phyloP scores from a whole-genome alignment of 495 filamentous ascomycete species.

The Hypoxylon crocopeplum region DNA sequence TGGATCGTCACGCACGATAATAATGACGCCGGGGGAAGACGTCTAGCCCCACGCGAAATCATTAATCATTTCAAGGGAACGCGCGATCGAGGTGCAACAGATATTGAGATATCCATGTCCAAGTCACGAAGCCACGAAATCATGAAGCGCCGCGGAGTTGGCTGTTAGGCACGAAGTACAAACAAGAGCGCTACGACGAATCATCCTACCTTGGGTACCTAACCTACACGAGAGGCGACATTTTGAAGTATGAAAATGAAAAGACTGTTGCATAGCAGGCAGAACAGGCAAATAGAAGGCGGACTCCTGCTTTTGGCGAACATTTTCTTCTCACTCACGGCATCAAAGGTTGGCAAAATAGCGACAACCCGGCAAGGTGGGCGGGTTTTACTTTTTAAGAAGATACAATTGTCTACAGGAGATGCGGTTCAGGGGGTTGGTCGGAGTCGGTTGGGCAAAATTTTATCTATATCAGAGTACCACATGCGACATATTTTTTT shows the following conservation, averaged over 20 bases:
- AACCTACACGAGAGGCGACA: slow-evolving; percentile 4
- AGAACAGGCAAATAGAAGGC: background rate
- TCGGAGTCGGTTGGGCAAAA: slow-evolving; percentile 37
- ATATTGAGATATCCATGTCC: slow-evolving; percentile 7
- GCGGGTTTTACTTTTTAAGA: slow-evolving; percentile 7
- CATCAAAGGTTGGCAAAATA: slow-evolving; percentile 34
- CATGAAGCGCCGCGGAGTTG: slow-evolving; percentile 29
- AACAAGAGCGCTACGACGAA: slow-evolving; percentile 23
- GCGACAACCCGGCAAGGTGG: slow-evolving; percentile 24
- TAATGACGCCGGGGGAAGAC: slow-evolving; percentile 5
- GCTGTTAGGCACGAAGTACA: slow-evolving; percentile 19
- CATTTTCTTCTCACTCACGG: slow-evolving; percentile 18
- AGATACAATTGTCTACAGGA: slow-evolving; percentile 24
- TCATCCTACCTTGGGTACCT: background rate
- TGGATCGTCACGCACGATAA: slow-evolving; percentile 5
- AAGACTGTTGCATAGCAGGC: slow-evolving; percentile 32
- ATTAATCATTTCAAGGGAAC: background rate
- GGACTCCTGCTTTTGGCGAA: slow-evolving; percentile 18
- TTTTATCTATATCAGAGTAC: slow-evolving; percentile 4
- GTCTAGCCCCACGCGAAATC: background rate
- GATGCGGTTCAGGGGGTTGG: slow-evolving; percentile 23
- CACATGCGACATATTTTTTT: slow-evolving; percentile 8
- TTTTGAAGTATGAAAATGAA: slow-evolving; percentile 12
- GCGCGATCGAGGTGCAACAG: slow-evolving; percentile 8
- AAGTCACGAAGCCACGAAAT: slow-evolving; percentile 29